phyloP scores from a whole-genome alignment of 148 eudicot species.

The Selenicereus undatus region DNA sequence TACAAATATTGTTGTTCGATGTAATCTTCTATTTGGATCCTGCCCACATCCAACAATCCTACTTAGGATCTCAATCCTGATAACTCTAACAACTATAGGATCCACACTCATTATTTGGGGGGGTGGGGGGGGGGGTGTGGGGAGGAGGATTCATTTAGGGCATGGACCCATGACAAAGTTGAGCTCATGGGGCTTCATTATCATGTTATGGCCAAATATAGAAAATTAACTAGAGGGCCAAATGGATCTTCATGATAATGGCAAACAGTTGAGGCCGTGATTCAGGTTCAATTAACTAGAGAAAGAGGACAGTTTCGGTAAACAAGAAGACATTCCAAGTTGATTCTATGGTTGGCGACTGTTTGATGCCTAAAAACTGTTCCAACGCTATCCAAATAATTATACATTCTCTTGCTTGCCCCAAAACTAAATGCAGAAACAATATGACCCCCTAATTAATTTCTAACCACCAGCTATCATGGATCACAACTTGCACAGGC shows the following conservation, averaged over 20 bases:
- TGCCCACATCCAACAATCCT: neutral
- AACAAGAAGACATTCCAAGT: slow-evolving; percentile 19
- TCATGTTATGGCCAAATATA: slow-evolving; percentile 6
- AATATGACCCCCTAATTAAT: neutral
- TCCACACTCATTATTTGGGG: neutral
- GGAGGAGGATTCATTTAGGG: neutral
- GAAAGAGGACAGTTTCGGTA: neutral
- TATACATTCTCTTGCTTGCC: neutral
- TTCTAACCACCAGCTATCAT: neutral
- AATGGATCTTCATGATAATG: slow-evolving; percentile 3
- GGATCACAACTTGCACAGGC: neutral
- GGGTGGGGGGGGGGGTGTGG: neutral
- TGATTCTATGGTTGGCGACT: slow-evolving; percentile 12
- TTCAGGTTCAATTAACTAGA: neutral
- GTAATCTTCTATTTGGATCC: too few species aligned
- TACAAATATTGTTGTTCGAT: too few species aligned
- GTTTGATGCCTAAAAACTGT: neutral
- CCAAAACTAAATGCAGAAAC: neutral
- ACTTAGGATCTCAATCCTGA: neutral
- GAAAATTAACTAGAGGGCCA: neutral
- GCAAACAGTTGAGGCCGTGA: neutral
- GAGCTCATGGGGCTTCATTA: slow-evolving; percentile 7
- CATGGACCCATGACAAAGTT: slow-evolving; percentile 14
- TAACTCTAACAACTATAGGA: neutral
- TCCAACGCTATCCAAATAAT: neutral